phyloP scores from a whole-genome alignment of 306 rosid genomes.

The Inga laurina region DNA sequence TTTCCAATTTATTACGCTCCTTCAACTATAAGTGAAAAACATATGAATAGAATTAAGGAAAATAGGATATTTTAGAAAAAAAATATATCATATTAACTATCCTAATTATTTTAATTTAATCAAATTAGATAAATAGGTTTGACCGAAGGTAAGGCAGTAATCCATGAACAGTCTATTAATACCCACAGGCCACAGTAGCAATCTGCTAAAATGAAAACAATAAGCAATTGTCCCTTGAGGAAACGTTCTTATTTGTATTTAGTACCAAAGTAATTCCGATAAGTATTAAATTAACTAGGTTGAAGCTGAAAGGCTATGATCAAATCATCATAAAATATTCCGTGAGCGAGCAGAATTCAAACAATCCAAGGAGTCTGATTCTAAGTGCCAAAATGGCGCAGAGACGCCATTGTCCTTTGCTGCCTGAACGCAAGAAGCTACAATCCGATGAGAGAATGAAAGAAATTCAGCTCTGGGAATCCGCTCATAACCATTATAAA shows the following conservation, averaged over 20 bases:
- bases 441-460: conserved; percentile 6
- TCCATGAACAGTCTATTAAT: not conserved
- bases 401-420: not conserved
- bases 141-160: no score
- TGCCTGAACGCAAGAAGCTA: not conserved
- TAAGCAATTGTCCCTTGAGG: no score
- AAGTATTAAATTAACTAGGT: not conserved
- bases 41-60: no score
- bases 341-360: not conserved
- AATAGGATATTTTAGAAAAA: no score
- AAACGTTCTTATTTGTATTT: not conserved
- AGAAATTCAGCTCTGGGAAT: not conserved
- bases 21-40: no score
- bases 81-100: no score
- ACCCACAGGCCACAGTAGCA: not conserved
- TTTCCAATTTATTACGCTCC: no score
- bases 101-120: no score
- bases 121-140: no score
- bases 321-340: not conserved
- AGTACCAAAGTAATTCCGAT: not conserved
- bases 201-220: not conserved
- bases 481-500: not conserved
- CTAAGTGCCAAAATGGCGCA: not conserved
- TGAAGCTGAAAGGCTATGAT: not conserved
- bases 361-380: not conserved